Base-by-base conservation (phyloP, 2,329 filamentous ascomycete species). In the Trichophyton equinum region DNA sequence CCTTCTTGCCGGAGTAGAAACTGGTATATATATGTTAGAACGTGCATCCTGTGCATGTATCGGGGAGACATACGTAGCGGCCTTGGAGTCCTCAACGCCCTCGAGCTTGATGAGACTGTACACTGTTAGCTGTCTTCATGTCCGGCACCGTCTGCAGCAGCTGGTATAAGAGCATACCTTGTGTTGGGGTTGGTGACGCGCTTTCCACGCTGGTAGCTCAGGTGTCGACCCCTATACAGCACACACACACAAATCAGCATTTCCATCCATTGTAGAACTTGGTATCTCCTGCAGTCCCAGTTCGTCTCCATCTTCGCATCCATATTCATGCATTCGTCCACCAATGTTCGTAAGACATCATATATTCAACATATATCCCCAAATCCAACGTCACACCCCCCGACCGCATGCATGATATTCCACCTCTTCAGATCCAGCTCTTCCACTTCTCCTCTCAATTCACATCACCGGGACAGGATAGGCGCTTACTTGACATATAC, bases 1-100 rank as follows among this genome's bases (percentile, higher is more conserved):
- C 86, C 82, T 91, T 91, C 88, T 99, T 99, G 81, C 94, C 94
- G 69, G 90, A 83, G 83, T 99, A 99, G 88, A 96, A 96, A 81
- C 77, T 80, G 66, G 63, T 57, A 8, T 58, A 61, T 60, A 60
- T 18, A 60, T 18, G 9, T 59, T 59, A 59, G 58, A 57, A 60
- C 55, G 20, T 38, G 33, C 6, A 36, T 36, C 25, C 25, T 27
- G 25, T 1, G 33, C 33, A 36, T 36, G 33, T 11, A 11, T 36
- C 25, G 11, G n/a, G 57, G 30, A 20, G 62, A 60, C 62, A 69
- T 87, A 91, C 85, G 86, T 89, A 79, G 94, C 92, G 76, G 87
- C 89, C 73, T 89, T 82, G 74, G 88, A 85, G 83, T 89, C 85
- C 74, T 95, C 91, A 73, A 97, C 94, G 78, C 92, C 92, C 85